Evolutionary conservation across 352 stramenopile species (phyloP).

Genomic region (Phytophthora megakarya): DNA sequence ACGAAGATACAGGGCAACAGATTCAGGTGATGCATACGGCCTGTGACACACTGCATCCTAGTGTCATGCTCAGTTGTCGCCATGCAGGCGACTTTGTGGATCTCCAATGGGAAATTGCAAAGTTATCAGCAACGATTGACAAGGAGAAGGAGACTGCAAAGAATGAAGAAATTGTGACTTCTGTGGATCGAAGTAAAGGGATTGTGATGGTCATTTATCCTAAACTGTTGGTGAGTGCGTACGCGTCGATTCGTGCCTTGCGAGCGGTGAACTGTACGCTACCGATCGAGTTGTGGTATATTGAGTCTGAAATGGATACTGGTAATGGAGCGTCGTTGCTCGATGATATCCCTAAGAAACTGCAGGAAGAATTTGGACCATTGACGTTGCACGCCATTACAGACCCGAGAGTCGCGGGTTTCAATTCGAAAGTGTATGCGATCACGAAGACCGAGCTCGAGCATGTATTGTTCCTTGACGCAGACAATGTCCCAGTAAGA

Average conservation of each 20-base stretch:
- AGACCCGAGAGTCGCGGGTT: constrained; percentile 37
- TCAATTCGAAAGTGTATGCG: constrained; percentile 57
- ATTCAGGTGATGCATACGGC: constrained; percentile 44
- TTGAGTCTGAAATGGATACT: constrained; percentile 43
- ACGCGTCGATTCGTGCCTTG: constrained; percentile 47
- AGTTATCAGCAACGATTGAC: constrained; percentile 18
- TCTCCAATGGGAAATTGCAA: constrained; percentile 36
- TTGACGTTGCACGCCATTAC: constrained; percentile 38
- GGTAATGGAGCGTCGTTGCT: constrained; percentile 21
- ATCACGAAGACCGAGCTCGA: constrained; percentile 44
- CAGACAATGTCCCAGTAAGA: constrained; percentile 54
- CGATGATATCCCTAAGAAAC: constrained; percentile 21
- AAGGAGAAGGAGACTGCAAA: constrained; percentile 13
- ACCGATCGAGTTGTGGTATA: constrained; percentile 67
- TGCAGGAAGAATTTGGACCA: constrained; percentile 28
- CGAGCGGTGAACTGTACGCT: constrained; percentile 50
- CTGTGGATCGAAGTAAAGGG: constrained; percentile 21
- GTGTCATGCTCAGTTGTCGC: constrained; percentile 50
- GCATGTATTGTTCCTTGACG: constrained; percentile 55
- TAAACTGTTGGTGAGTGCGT: constrained; percentile 50
- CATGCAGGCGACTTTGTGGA: constrained; percentile 51
- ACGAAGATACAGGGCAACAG: constrained; percentile 38
- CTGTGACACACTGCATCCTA: constrained; percentile 41
- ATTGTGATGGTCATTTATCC: constrained; percentile 69
- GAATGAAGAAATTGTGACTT: not conserved